These are phyloP conservation scores for Xylariaceae sp. DNA, from an alignment of 2,329 filamentous ascomycete genomes.

Conservation along the genomic window DNA sequence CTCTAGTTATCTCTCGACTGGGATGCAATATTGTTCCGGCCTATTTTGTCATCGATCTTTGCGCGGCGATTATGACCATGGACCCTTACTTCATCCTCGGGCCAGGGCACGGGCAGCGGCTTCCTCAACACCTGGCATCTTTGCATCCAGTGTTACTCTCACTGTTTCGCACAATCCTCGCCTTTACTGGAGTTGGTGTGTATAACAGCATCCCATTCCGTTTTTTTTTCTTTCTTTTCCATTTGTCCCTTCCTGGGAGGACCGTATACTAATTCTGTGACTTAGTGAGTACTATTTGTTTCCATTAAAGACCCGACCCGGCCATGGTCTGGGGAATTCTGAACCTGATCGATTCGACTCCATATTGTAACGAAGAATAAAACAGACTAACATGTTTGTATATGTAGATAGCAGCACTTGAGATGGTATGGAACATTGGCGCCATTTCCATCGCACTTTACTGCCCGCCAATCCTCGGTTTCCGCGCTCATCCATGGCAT, in stretches of 20 bases:
- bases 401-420: conserved; percentile 50
- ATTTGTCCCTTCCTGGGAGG: no score
- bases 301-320: no score
- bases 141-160: conserved; percentile 47
- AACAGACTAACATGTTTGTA: no score
- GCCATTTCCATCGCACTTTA: conserved; percentile 56
- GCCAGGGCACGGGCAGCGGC: conserved; percentile 38
- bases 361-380: no score
- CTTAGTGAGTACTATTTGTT: no score
- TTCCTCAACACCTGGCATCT: conserved; percentile 43
- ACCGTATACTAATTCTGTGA: no score
- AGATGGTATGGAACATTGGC: conserved; percentile 57
- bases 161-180: conserved; percentile 55
- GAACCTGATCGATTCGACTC: no score
- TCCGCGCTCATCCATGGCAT: conserved; percentile 50
- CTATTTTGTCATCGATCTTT: conserved; percentile 68
- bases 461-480: conserved; percentile 51
- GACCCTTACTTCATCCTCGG: conserved; percentile 75
- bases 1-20: conserved; percentile 47
- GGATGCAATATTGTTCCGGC: conserved; percentile 44
- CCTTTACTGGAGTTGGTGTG: conserved; percentile 48
- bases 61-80: conserved; percentile 66
- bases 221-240: no score
- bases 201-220: no score
- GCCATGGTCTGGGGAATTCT: no score